Evolutionary conservation across 2,329 filamentous ascomycete genomes (phyloP), one percentile per base, ranked within the genome.

Genomic region (Geosmithia flava): DNA sequence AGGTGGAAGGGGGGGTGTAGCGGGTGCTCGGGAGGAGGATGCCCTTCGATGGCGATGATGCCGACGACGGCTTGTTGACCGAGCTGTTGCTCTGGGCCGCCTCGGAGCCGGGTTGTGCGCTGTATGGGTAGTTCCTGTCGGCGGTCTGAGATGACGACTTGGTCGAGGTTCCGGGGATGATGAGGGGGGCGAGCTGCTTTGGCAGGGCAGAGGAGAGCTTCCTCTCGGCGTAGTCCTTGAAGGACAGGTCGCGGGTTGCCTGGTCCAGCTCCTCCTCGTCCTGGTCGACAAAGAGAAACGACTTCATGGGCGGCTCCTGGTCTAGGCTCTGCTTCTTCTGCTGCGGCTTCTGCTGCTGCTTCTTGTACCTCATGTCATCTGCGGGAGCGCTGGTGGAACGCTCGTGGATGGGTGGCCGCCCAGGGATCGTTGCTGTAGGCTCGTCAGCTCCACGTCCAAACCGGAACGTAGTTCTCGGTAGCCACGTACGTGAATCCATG

Each of bases 401-500:
- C 63, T 83, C 80, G 54, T 83, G 78, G 23, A 83, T 62, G 33
- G 80, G 70, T 48, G 78, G 80, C 7, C 79, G 73, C 41, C 80
- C 80, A 33, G 81, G 81, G 54, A 85, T 82, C 27, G 81, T 84
- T 52, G 81, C 80, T 83, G 53, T 43, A 16, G 40, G 44, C 15
- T 37, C 30, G 23, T 40, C 17, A n/a, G 29, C 40, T 16, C 33
- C 15, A 13, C 33, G 33, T 37, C 33, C 23, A 13, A 40, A 40
- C 13, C 13, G 13, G 37, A 40, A 40, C 17, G 3, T 11, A 19
- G 17, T 11, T 42, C 17, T 42, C n/a, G 10, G 41, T 17, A n/a
- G 17, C 17, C 11, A 69, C 81, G 68, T 69, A 85, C 81, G 81
- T 56, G 81, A 85, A 63, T 85, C 81, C 79, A 85, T 83, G 47